Evolutionary conservation across 441 rosid genomes (phyloP), one percentile per base, ranked within the genome.

Genomic region (Bocquillonia castaneifolia): DNA sequence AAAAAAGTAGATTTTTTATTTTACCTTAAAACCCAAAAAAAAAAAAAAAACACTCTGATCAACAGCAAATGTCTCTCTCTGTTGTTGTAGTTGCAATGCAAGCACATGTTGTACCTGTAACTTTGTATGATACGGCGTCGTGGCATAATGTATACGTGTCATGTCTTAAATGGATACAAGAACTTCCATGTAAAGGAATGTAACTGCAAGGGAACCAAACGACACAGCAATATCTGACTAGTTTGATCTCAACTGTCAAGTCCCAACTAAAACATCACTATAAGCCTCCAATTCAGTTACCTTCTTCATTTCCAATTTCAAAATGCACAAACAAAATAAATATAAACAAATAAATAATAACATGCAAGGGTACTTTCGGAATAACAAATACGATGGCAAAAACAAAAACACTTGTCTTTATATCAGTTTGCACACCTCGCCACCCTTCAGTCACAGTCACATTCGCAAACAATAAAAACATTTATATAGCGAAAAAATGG

Each of bases 231-330:
- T 3, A 42, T 44, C 73, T 53, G 78, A 78, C 84, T 81, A 51
- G 87, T 81, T 82, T 13, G 79, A 72, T 78, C 72, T 58, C 79
- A 82, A 88, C 84, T 80, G 86, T 81, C 82, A 79, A 78, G 82
- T 81, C 76, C 74, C 62, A 52, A 80, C 70, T 64, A 61, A n/a
- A 77, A 79, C 79, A 77, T 70, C 69, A 64, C 53, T 58, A 58
- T n/a, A 17, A 57, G 47, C 51, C 62, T 60, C 50, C 29, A 60
- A 50, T 66, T 73, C 71, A 4, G 70, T 73, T 60, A 69, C 66
- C 52, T 74, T 65, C 66, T 78, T n/a, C 8, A 50, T 57, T 45
- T 34, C 32, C 31, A n/a, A 3, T 18, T 47, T 47, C n/a, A 17
- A 3, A 4, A 18, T 45, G 14, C 5, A 10, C 6, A 2, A 53